Conservation (phyloP, 108 stramenopile genomes). For the Skeletonema grethae region DNA sequence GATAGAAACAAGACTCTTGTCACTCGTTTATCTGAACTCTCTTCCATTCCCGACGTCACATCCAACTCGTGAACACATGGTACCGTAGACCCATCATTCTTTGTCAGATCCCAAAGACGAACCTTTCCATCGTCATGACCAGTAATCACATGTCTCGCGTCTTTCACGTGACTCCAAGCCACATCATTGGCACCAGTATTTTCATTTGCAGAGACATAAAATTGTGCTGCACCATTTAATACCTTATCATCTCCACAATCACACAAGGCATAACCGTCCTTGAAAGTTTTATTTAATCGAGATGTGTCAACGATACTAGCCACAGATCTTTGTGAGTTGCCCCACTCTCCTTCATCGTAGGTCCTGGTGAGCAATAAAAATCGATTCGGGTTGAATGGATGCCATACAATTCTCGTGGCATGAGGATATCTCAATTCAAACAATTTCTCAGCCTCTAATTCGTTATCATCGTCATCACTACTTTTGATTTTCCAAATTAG, state of each 20-base stretch:
- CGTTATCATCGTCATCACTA: conserved; percentile 11
- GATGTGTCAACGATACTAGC: conserved; percentile 78
- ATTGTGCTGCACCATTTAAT: conserved; percentile 53
- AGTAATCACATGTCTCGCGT: conserved; percentile 63
- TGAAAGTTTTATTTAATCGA: conserved; percentile 30
- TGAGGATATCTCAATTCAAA: conserved; percentile 45
- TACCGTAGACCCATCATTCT: neutral
- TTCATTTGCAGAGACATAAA: conserved; percentile 11
- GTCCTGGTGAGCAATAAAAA: conserved; percentile 45
- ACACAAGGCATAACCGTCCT: conserved; percentile 43
- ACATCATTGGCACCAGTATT: conserved; percentile 55
- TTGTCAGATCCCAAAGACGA: conserved; percentile 69
- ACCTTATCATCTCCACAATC: conserved; percentile 24
- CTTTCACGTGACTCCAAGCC: conserved; percentile 57
- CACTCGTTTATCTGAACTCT: conserved; percentile 5
- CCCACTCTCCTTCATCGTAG: neutral
- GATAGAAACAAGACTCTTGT: conserved; percentile 52
- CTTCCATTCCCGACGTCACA: conserved; percentile 6
- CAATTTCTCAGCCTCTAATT: conserved; percentile 61
- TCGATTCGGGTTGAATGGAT: conserved; percentile 83
- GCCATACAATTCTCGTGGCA: conserved; percentile 61
- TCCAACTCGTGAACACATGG: conserved; percentile 9
- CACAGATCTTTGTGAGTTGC: conserved; percentile 25
- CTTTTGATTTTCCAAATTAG: conserved; percentile 45
- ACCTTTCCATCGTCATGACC: conserved; percentile 67